Evolutionary conservation across 2,329 filamentous ascomycete genomes (phyloP), one percentile per base, ranked within the genome.

Genomic region (Dactylellina sp.): DNA sequence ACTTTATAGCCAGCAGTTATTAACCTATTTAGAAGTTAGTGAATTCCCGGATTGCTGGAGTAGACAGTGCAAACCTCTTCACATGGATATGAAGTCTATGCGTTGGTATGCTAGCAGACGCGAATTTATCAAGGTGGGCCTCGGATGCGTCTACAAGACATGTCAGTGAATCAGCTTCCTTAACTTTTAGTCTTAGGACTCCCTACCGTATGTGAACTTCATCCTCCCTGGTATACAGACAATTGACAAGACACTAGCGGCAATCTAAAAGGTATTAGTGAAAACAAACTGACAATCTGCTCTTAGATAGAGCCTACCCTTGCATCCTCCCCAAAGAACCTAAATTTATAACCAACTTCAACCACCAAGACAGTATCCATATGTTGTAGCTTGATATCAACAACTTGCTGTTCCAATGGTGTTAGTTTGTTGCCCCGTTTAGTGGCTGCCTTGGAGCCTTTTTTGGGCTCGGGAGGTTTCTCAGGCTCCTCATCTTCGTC

Each of bases 311-410:
- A 53, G 61, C 52, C 20, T 59, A 64, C 66, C 60, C 93, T 87
- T 7, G 95, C 95, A 83, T 99, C 95, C 79, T 98, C 94, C 9
- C 95, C 95, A 79, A 97, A 97, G 83, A 99, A 97, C 35, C 91
- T 89, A 82, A 96, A 99, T 80, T 99, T 99, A 83, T 99, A 99
- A 56, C 95, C 95, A 7, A 98, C 95, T 80, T 99, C 94, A 59
- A 98, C 89, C 11, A 98, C 91, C 61, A 99, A 85, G 18, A 99
- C 79, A 0, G 94, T 95, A 80, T 98, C 95, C 83, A 92, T 86
- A 80, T 98, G 89, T 77, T 94, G 91, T 72, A 89, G 86, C 83
- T 99, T 99, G 81, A 99, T 96, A 16, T 96, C 93, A 4, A 99
- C 85, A 68, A 97, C 91, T 79, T 98, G 95, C 42, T 91, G 87